These are phyloP conservation scores for Pythium vanterpoolii DNA, from an alignment of 352 stramenopile genomes.

Conservation along the genomic window DNA sequence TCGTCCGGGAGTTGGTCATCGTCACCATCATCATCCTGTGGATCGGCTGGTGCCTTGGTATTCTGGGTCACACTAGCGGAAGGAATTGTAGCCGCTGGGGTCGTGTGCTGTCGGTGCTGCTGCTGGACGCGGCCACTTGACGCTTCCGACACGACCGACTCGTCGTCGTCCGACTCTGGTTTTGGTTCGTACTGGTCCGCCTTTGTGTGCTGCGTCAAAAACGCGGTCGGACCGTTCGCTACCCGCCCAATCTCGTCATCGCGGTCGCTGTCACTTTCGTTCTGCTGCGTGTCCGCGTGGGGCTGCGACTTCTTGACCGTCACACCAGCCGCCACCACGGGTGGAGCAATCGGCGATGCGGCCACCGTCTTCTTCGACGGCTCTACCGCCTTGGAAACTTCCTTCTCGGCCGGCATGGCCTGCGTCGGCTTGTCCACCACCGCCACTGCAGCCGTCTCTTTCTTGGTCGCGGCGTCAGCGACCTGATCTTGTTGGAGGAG, in stretches of 20 bases:
- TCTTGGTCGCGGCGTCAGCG: slow-evolving; percentile 12
- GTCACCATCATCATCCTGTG: slow-evolving; percentile 26
- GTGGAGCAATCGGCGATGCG: slow-evolving; percentile 10
- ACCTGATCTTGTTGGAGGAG: slow-evolving; percentile 49
- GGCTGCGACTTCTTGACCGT: background rate
- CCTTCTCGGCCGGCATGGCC: background rate
- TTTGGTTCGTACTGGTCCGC: slow-evolving; percentile 21
- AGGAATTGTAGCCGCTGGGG: background rate
- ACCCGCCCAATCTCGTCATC: background rate
- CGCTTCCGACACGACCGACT: slow-evolving; percentile 25
- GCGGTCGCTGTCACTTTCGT: slow-evolving; percentile 22
- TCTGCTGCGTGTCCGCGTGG: slow-evolving; percentile 16
- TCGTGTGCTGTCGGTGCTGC: slow-evolving; percentile 4
- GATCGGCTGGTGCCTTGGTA: slow-evolving; percentile 16
- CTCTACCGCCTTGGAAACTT: slow-evolving; percentile 1
- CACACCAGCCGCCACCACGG: background rate
- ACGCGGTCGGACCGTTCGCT: slow-evolving; percentile 6
- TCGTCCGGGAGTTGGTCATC: slow-evolving; percentile 41
- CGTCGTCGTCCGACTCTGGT: slow-evolving; percentile 49
- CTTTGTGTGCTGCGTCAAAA: slow-evolving; percentile 7
- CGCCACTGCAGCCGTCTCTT: background rate
- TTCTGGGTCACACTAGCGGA: background rate
- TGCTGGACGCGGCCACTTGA: slow-evolving; percentile 17
- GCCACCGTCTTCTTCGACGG: slow-evolving; percentile 15
- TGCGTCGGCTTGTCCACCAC: slow-evolving; percentile 1